Conservation (phyloP, 2,329 filamentous ascomycete species). For the Tolypocladium tundrense region DNA sequence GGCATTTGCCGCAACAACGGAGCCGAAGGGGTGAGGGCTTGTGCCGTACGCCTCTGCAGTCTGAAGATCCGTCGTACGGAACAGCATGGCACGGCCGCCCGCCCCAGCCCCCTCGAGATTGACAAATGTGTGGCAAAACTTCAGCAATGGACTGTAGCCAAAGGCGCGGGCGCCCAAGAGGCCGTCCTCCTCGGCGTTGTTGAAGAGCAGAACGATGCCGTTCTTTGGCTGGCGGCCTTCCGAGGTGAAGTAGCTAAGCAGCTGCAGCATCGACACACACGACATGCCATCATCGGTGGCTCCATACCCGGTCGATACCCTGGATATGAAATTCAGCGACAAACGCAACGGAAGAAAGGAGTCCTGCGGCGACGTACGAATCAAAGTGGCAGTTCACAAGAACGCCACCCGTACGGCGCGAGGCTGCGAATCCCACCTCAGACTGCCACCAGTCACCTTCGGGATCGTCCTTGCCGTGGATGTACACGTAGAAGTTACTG, state of each 20-base stretch:
- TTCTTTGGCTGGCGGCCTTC: conserved; percentile 61
- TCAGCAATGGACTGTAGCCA: conserved; percentile 69
- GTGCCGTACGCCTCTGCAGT: conserved; percentile 69
- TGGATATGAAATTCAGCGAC: conserved; percentile 22
- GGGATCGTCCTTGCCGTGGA: conserved; percentile 70
- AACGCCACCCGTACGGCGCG: conserved; percentile 60
- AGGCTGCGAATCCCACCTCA: conserved; percentile 27
- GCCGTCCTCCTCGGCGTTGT: conserved; percentile 93
- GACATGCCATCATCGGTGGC: conserved; percentile 92
- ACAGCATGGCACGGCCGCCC: conserved; percentile 77
- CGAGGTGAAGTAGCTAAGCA: conserved; percentile 77
- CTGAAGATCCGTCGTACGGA: conserved; percentile 79
- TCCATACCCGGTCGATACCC: conserved; percentile 82
- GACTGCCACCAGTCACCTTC: conserved; percentile 63
- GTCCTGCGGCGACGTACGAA: conserved; percentile 30
- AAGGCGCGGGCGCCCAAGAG: conserved; percentile 81
- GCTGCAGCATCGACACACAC: conserved; percentile 74
- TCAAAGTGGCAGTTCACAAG: conserved; percentile 95
- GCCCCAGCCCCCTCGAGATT: conserved; percentile 94
- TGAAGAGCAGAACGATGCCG: conserved; percentile 76
- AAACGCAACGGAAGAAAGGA: too few relatives aligned
- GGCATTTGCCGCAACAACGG: conserved; percentile 71
- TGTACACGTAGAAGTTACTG: conserved; percentile 84
- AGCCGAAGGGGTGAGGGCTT: conserved; percentile 68
- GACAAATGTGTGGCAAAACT: conserved; percentile 76